A percentile compares a stretch with the other conserved stretches of the same genome.
Conservation (phyloP, 2,329 filamentous ascomycete genomes). For the Zopfia rhizophila region DNA sequence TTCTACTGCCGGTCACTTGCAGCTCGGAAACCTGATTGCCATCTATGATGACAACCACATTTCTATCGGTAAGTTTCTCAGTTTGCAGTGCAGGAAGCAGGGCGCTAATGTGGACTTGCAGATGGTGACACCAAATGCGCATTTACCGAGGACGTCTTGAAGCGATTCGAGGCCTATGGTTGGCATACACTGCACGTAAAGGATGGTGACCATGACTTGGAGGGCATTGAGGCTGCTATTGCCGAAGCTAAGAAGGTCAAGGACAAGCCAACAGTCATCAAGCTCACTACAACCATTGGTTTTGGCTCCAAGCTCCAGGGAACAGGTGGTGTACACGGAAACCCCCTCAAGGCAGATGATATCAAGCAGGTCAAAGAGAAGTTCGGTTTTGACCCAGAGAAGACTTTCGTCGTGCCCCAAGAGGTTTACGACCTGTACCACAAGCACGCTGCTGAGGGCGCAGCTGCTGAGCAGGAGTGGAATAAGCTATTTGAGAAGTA, state of each 20-base stretch:
- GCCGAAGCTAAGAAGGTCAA: slow-evolving; percentile 85
- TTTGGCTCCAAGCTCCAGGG: slow-evolving; percentile 94
- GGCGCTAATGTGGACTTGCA: slow-evolving; percentile 42
- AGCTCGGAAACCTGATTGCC: slow-evolving; percentile 96
- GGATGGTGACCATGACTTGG: slow-evolving; percentile 89
- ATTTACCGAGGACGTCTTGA: slow-evolving; percentile 95
- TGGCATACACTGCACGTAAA: slow-evolving; percentile 90
- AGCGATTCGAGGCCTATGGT: slow-evolving; percentile 96
- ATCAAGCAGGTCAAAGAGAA: slow-evolving; percentile 92
- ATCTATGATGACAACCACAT: slow-evolving; percentile 99
- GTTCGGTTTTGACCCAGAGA: slow-evolving; percentile 95
- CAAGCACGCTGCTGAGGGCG: slow-evolving; percentile 86
- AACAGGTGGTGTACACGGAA: slow-evolving; percentile 95
- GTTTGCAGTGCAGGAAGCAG: slow-evolving; percentile 2
- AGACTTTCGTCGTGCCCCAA: slow-evolving; percentile 93
- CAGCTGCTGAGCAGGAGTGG: slow-evolving; percentile 93
- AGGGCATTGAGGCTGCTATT: slow-evolving; percentile 88
- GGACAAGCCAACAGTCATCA: slow-evolving; percentile 97
- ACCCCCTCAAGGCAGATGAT: slow-evolving; percentile 94
- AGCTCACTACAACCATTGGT: slow-evolving; percentile 96
- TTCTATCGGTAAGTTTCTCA: slow-evolving; percentile 69
- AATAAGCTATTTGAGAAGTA: slow-evolving; percentile 93
- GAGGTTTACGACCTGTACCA: slow-evolving; percentile 91
- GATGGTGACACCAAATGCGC: slow-evolving; percentile 96
- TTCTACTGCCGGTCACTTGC: slow-evolving; percentile 92